Evolutionary conservation across 1,284 basidiomycete genomes (phyloP).

Genomic region (Ganoderma leucocontextum): DNA sequence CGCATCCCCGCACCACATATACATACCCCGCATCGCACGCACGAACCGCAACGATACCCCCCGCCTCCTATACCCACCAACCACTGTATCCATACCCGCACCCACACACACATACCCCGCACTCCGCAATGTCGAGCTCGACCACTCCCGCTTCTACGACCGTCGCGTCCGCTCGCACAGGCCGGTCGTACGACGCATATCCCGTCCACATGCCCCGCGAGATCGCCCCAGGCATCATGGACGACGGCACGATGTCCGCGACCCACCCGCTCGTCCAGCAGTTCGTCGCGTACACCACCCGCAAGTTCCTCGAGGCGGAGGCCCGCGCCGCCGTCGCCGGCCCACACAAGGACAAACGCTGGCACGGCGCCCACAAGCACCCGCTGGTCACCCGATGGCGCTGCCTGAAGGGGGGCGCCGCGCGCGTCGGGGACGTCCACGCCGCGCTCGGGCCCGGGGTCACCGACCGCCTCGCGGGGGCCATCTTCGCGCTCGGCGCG

Average conservation of each 20-base stretch:
- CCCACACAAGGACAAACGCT: background rate
- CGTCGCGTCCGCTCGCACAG: background rate
- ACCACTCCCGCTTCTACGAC: background rate
- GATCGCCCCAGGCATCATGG: background rate
- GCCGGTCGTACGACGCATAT: conserved; percentile 5
- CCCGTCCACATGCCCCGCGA: background rate
- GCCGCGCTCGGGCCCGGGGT: background rate
- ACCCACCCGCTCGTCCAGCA: conserved; percentile 4
- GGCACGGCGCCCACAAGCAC: background rate
- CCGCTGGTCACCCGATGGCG: background rate
- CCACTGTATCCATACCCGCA: background rate
- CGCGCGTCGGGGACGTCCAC: conserved; percentile 7
- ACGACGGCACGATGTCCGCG: conserved; percentile 4
- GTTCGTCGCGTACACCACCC: background rate
- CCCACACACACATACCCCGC: background rate
- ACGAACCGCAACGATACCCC: background rate
- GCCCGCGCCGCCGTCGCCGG: background rate
- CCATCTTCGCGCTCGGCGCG: conserved; percentile 37
- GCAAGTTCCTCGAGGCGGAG: conserved; percentile 2
- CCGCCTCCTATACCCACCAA: background rate
- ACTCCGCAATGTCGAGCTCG: background rate
- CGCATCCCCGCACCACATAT: background rate
- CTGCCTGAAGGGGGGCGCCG: background rate
- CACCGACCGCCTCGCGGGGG: conserved; percentile 14
- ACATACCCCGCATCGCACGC: background rate